Percentiles rank a stretch among this genome's conserved stretches.
These are phyloP conservation scores for Alternaria arbusti DNA, from an alignment of 2,329 filamentous ascomycete genomes.

Conservation along the genomic window DNA sequence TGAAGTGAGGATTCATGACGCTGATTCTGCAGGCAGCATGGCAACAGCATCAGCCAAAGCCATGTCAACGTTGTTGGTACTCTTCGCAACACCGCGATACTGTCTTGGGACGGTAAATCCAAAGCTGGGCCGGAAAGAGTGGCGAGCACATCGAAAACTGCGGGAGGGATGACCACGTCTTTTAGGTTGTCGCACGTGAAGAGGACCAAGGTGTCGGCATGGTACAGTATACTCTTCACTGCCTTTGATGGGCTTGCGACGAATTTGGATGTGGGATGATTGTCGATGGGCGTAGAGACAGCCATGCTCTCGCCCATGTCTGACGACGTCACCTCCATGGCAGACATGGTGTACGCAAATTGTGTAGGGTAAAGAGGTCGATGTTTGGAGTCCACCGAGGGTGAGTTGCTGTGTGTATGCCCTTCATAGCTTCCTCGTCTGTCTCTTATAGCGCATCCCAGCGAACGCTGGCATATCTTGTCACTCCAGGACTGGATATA, in stretches of 20 bases:
- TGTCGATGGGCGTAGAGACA: background rate
- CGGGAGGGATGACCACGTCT: constrained; percentile 20
- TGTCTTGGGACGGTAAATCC: constrained; percentile 12
- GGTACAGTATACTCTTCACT: background rate
- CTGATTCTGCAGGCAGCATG: constrained; percentile 51
- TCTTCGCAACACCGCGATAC: constrained; percentile 2
- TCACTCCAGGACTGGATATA: no score
- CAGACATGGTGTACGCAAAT: background rate
- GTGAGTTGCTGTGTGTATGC: background rate
- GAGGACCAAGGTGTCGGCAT: constrained; percentile 5
- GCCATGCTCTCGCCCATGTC: background rate
- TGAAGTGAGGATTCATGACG: constrained; percentile 37
- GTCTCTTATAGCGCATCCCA: background rate
- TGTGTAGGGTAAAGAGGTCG: background rate
- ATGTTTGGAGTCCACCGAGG: background rate
- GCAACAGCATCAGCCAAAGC: constrained; percentile 49
- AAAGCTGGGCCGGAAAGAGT: constrained; percentile 14
- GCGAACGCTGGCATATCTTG: background rate
- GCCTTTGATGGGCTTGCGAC: background rate
- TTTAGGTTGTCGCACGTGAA: constrained; percentile 11
- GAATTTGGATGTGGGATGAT: background rate
- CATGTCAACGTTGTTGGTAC: constrained; percentile 6
- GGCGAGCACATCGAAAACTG: constrained; percentile 12
- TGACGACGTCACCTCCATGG: background rate
- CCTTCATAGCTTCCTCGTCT: no score